Percentiles rank a stretch among this genome's conserved stretches.
Evolutionary conservation across 371 early-diverging fungal genomes (phyloP).

Genomic region (Nematocida sp.): DNA sequence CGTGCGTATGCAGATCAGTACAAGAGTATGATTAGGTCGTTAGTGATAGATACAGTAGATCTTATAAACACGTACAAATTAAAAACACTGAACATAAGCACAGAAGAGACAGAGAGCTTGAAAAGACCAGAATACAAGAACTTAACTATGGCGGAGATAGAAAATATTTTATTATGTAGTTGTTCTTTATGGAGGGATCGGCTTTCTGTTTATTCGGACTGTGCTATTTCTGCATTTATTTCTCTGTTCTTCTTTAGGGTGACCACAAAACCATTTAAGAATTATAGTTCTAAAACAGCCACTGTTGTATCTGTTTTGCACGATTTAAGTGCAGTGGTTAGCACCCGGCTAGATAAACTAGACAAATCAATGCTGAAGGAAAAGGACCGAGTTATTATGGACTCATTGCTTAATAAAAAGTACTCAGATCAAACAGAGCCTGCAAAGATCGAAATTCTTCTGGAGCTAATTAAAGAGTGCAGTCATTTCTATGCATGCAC

Average conservation of each 20-base stretch:
- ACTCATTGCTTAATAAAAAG: neutral
- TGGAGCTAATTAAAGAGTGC: constrained; percentile 1
- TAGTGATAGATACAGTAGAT: constrained; percentile 8
- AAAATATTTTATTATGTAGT: neutral
- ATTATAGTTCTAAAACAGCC: neutral
- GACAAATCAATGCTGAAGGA: neutral
- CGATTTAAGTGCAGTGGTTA: neutral
- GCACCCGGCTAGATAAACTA: neutral
- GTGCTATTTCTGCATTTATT: neutral
- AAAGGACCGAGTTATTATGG: constrained; percentile 4
- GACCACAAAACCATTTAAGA: neutral
- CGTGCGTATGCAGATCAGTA: neutral
- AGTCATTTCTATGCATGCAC: neutral
- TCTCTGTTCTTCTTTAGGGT: neutral
- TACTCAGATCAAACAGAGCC: constrained; percentile 3
- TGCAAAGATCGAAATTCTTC: neutral
- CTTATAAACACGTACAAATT: neutral
- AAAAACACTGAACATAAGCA: neutral
- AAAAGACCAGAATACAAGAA: neutral
- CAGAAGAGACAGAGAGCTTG: neutral
- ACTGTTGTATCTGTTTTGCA: neutral
- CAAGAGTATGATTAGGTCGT: neutral
- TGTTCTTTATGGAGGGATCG: neutral
- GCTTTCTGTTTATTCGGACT: neutral
- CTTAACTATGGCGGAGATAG: neutral